Percentiles rank a stretch among this genome's conserved stretches.
Evolutionary conservation across 768 basidiomycete genomes (phyloP).

Genomic region (Leccinellum luteum): DNA sequence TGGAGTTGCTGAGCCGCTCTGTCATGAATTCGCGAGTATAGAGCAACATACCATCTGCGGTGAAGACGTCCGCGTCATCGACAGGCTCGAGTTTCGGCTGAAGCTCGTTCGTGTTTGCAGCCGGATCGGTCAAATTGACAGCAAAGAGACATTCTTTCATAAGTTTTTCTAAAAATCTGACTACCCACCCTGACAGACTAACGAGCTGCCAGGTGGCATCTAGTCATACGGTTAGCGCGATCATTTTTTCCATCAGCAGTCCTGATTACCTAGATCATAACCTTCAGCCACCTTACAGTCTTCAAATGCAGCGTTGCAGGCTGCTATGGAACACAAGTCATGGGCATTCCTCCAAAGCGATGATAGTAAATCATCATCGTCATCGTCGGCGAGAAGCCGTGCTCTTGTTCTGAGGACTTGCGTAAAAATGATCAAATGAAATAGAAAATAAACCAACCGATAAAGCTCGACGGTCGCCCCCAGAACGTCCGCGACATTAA

Average conservation of each 20-base stretch:
- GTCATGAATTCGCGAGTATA: constrained; percentile 36
- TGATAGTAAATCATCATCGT: constrained; percentile 37
- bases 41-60: constrained; percentile 22
- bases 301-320: constrained; percentile 63
- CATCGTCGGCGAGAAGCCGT: constrained; percentile 19
- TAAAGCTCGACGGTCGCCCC: constrained; percentile 43
- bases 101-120: constrained; percentile 10
- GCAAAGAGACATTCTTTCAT: constrained; percentile 50
- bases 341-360: constrained; percentile 60
- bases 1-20: constrained; percentile 34
- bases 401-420: constrained; percentile 32
- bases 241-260: constrained; percentile 5
- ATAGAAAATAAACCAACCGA: constrained; percentile 20
- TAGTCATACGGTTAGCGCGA: constrained; percentile 27
- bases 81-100: constrained; percentile 27
- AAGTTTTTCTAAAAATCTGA: constrained; percentile 59
- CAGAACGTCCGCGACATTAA: constrained; percentile 47
- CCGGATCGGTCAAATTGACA: constrained; percentile 22
- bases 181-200: constrained; percentile 57
- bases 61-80: constrained; percentile 26
- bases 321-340: constrained; percentile 62
- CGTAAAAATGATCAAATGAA: constrained; percentile 2
- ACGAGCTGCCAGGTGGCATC: constrained; percentile 75
- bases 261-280: constrained; percentile 58
- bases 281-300: constrained; percentile 58